A percentile compares a stretch with the other conserved stretches of the same genome.
Conservation (phyloP, 257 asterid genomes). For the Nemophila menziesii region DNA sequence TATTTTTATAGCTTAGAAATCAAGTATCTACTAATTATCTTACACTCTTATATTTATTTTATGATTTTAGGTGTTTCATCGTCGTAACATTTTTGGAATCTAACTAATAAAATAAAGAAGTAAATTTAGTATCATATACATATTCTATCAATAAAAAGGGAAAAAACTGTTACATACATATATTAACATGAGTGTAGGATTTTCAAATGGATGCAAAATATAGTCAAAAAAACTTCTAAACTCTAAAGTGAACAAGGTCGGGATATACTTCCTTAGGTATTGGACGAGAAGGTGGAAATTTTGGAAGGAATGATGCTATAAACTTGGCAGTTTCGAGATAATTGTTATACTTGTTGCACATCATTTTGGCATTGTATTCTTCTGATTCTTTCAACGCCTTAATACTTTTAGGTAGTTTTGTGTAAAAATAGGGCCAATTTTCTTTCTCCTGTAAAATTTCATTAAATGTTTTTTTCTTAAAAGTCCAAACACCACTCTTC, state of each 20-base stretch:
- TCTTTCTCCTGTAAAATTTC: slow-evolving; percentile 6
- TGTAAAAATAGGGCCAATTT: background rate
- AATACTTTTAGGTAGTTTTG: slow-evolving; percentile 5
- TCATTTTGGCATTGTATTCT: slow-evolving; percentile 1
- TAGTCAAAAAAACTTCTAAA: slow-evolving; percentile 5
- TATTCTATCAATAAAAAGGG: too few relatives aligned
- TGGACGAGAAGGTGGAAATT: slow-evolving; percentile 20
- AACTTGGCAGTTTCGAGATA: slow-evolving; percentile 35
- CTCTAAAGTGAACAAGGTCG: slow-evolving; percentile 27
- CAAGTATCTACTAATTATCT: too few relatives aligned
- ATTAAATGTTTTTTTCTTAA: slow-evolving; percentile 18
- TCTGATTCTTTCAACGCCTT: background rate
- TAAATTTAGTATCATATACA: too few relatives aligned
- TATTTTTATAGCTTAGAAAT: too few relatives aligned
- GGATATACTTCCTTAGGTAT: slow-evolving; percentile 31
- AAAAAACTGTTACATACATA: too few relatives aligned
- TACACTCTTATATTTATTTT: too few relatives aligned
- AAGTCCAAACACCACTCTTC: slow-evolving; percentile 54
- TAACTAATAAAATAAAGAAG: too few relatives aligned
- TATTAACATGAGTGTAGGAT: too few relatives aligned
- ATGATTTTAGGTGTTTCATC: too few relatives aligned
- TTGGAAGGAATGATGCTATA: slow-evolving; percentile 30
- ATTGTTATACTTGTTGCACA: slow-evolving; percentile 12
- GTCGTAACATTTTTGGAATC: too few relatives aligned
- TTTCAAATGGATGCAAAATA: too few relatives aligned